phyloP scores from a whole-genome alignment of 1,139 yeast genomes.

The Sugiyamaella neomexicana region DNA sequence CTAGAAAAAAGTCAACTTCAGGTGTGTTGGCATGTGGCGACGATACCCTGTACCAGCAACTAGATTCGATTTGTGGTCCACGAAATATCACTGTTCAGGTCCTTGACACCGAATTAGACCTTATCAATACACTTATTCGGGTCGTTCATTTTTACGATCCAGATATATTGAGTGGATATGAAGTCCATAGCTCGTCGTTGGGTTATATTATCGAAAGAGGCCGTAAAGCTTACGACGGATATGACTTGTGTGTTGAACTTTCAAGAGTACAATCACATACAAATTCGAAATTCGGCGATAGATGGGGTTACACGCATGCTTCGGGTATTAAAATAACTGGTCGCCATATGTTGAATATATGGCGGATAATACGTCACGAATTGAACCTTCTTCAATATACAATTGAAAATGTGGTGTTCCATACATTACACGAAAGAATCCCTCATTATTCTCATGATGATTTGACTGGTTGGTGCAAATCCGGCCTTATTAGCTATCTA shows the following conservation, averaged over 20 bases:
- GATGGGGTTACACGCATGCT: conserved; percentile 83
- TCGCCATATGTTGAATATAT: conserved; percentile 76
- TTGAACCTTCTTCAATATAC: conserved; percentile 66
- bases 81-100: conserved; percentile 21
- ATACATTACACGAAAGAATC: conserved; percentile 62
- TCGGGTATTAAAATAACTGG: conserved; percentile 71
- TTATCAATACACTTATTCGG: conserved; percentile 56
- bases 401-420: conserved; percentile 72
- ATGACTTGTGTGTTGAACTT: conserved; percentile 54
- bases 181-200: conserved; percentile 80
- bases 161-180: conserved; percentile 84
- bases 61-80: conserved; percentile 19
- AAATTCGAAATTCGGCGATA: conserved; percentile 56
- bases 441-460: conserved; percentile 60
- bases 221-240: conserved; percentile 43
- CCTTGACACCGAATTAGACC: conserved; percentile 54
- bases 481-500: conserved; percentile 22
- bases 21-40: conserved; percentile 32
- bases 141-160: conserved; percentile 74
- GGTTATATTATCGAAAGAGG: conserved; percentile 80
- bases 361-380: conserved; percentile 73
- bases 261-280: conserved; percentile 43
- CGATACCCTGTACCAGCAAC: conserved; percentile 17
- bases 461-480: conserved; percentile 53
- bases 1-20: conserved; percentile 22